phyloP scores from a whole-genome alignment of 768 basidiomycete genomes.

The Multifurca ochricompacta region DNA sequence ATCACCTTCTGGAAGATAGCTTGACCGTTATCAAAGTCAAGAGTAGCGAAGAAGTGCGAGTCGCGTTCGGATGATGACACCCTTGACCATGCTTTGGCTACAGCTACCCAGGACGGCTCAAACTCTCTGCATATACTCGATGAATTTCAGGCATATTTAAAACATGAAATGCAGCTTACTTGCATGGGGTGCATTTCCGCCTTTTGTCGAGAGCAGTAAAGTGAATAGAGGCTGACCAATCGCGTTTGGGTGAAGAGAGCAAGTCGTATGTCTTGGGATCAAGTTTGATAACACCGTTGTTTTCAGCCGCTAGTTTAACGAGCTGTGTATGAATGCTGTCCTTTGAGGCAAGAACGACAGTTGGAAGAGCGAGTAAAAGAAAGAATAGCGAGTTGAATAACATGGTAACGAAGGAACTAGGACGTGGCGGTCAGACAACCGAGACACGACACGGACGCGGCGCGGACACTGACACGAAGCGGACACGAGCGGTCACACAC shows the following conservation, averaged over 20 bases:
- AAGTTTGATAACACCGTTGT: constrained; percentile 77
- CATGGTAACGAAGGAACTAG: constrained; percentile 11
- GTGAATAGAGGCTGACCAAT: constrained; percentile 82
- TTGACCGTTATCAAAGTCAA: constrained; percentile 79
- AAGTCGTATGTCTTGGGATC: constrained; percentile 70
- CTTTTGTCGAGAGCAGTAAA: constrained; percentile 80
- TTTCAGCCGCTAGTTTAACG: constrained; percentile 54
- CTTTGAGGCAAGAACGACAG: constrained; percentile 26
- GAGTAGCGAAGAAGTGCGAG: constrained; percentile 84
- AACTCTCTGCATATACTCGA: constrained; percentile 55
- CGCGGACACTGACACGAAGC: not conserved
- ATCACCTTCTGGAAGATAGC: constrained; percentile 73
- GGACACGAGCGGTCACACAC: too few species aligned
- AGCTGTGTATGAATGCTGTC: constrained; percentile 46
- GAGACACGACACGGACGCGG: too few species aligned
- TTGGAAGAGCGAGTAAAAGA: constrained; percentile 29
- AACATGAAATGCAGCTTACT: constrained; percentile 39
- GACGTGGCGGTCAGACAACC: constrained; percentile 18
- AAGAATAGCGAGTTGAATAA: constrained; percentile 26
- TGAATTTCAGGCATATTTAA: not conserved
- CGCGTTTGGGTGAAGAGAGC: constrained; percentile 63
- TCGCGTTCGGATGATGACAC: constrained; percentile 54
- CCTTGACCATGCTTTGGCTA: constrained; percentile 77
- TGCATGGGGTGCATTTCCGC: constrained; percentile 89
- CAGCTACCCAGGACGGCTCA: constrained; percentile 70